phyloP scores from a whole-genome alignment of 2,329 filamentous ascomycete species.

The Coniochaeta ligniaria region DNA sequence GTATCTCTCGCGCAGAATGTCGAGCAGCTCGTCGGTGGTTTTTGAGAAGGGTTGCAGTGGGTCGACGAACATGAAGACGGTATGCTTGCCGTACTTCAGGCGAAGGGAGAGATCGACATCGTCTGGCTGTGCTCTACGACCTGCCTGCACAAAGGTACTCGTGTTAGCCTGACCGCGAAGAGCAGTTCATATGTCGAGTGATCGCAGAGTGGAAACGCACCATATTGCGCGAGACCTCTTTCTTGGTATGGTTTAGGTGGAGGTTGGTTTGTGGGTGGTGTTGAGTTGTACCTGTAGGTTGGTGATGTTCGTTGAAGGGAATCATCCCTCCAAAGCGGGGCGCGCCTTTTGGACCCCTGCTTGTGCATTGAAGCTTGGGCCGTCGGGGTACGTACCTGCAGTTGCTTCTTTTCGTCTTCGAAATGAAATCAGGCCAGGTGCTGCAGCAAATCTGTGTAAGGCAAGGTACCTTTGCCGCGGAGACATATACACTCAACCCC shows the following conservation, averaged over 20 bases:
- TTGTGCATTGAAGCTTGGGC: neutral
- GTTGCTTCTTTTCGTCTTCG: neutral
- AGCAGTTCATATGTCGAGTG: neutral
- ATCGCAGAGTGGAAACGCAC: neutral
- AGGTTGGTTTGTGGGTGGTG: too few relatives aligned
- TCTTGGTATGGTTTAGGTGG: too few relatives aligned
- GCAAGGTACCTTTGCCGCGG: neutral
- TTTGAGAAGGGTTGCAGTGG: conserved; percentile 47
- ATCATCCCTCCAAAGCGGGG: neutral
- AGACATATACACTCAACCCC: neutral
- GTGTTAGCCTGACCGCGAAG: neutral
- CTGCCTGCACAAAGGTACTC: conserved; percentile 1
- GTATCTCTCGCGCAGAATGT: conserved; percentile 49
- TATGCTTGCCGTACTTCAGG: conserved; percentile 67
- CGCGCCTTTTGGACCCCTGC: neutral
- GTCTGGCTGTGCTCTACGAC: conserved; percentile 4
- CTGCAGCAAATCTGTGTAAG: too few relatives aligned
- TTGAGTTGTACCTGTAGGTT: too few relatives aligned
- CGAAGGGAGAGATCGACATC: conserved; percentile 57
- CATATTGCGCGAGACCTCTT: neutral
- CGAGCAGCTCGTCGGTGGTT: conserved; percentile 52
- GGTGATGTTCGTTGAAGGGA: neutral
- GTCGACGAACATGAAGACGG: conserved; percentile 61
- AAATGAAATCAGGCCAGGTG: neutral
- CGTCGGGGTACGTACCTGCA: neutral